phyloP scores from a whole-genome alignment of 805 yeast species.

The Hanseniaspora vineae region DNA sequence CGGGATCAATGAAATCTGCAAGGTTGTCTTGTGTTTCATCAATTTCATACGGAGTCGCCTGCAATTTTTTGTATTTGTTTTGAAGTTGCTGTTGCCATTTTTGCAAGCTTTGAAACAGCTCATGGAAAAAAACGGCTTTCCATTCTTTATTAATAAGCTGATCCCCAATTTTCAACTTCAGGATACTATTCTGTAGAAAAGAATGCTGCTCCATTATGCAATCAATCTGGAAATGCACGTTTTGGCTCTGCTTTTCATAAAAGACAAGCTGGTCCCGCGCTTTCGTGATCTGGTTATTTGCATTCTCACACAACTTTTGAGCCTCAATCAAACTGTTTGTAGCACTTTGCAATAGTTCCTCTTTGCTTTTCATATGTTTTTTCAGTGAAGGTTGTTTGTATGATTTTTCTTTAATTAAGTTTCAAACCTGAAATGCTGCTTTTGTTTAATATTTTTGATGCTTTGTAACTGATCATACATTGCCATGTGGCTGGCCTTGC shows the following conservation, averaged over 20 bases:
- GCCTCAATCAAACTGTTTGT: conserved; percentile 35
- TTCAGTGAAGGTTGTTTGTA: not conserved
- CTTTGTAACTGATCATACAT: too few species aligned
- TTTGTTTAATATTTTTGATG: too few species aligned
- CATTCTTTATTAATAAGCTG: conserved; percentile 15
- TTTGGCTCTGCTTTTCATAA: conserved; percentile 31
- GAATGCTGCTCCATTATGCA: conserved; percentile 36
- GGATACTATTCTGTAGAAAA: conserved; percentile 24
- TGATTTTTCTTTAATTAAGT: too few species aligned
- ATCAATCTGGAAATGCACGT: conserved; percentile 30
- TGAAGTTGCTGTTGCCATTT: conserved; percentile 24
- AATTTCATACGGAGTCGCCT: conserved; percentile 25
- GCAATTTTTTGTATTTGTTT: conserved; percentile 22
- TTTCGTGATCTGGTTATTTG: conserved; percentile 28
- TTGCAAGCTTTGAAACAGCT: conserved; percentile 13
- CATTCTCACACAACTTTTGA: conserved; percentile 37
- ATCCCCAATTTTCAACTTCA: conserved; percentile 20
- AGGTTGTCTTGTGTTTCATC: conserved; percentile 21
- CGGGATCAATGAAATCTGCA: conserved; percentile 37
- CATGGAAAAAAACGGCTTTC: conserved; percentile 12
- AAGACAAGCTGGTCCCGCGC: conserved; percentile 26
- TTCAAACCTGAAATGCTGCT: too few species aligned
- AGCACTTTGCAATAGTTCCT: conserved; percentile 34
- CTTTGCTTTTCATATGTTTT: conserved; percentile 1
- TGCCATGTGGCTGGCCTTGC: too few species aligned